Evolutionary conservation across 164 flowering plant genomes (phyloP).

Genomic region (Magnolia officinalis): DNA sequence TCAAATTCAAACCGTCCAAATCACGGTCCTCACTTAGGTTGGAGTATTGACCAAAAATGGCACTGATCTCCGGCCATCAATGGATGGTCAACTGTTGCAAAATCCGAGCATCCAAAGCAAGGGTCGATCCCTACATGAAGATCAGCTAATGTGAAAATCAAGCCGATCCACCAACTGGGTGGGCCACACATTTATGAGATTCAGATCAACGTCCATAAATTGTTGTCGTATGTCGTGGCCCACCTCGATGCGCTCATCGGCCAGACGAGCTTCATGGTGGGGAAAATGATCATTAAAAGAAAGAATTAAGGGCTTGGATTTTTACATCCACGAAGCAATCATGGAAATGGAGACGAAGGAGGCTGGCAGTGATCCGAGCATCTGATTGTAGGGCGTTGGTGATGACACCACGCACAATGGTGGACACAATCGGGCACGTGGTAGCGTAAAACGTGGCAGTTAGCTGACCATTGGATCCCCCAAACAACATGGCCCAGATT

Average conservation of each 20-base stretch:
- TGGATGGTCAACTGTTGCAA: too few relatives aligned
- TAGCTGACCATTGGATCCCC: conserved; percentile 33
- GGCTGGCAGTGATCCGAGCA: conserved; percentile 43
- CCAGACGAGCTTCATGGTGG: not conserved
- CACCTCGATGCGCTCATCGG: not conserved
- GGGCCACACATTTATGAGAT: too few relatives aligned
- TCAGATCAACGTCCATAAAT: too few relatives aligned
- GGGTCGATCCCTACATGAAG: too few relatives aligned
- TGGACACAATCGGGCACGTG: conserved; percentile 49
- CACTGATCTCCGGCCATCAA: too few relatives aligned
- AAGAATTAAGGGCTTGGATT: not conserved
- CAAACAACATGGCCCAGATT: not conserved
- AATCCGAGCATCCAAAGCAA: too few relatives aligned
- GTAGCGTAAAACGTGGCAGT: conserved; percentile 36
- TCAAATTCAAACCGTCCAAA: too few relatives aligned
- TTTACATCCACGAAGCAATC: conserved; percentile 66
- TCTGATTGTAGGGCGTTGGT: conserved; percentile 34
- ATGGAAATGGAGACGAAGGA: conserved; percentile 62
- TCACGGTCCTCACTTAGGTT: too few relatives aligned
- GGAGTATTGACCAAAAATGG: too few relatives aligned
- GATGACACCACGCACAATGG: conserved; percentile 29
- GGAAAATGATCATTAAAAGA: not conserved
- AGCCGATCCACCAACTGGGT: too few relatives aligned
- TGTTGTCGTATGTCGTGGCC: not conserved
- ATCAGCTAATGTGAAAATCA: too few relatives aligned